Conservation (phyloP, 371 early-diverging fungal genomes). For the Mucor mucedo region DNA sequence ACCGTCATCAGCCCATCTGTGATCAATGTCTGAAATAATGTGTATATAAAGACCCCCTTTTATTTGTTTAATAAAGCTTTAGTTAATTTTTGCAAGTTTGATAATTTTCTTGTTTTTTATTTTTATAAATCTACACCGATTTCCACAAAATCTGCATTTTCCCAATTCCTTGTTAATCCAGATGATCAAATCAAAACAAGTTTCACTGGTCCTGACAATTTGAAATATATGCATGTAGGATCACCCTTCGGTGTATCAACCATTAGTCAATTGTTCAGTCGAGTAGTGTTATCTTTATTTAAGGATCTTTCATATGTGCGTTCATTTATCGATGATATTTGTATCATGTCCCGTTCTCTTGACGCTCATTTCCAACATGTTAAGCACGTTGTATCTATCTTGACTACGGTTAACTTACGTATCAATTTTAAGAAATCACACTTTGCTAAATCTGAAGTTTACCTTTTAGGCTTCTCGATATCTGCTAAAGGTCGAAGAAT, state of each 20-base stretch:
- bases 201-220: slow-evolving; percentile 14
- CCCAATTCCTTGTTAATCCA: slow-evolving; percentile 6
- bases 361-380: slow-evolving; percentile 19
- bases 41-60: no score
- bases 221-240: slow-evolving; percentile 20
- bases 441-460: slow-evolving; percentile 7
- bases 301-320: not conserved
- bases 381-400: slow-evolving; percentile 11
- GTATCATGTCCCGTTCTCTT: not conserved
- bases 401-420: slow-evolving; percentile 18
- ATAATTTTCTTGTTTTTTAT: no score
- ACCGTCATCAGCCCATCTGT: no score
- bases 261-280: slow-evolving; percentile 10
- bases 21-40: no score
- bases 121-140: no score
- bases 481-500: slow-evolving; percentile 17
- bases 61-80: no score
- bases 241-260: slow-evolving; percentile 15
- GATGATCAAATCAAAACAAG: slow-evolving; percentile 10
- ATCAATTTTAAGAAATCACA: slow-evolving; percentile 28
- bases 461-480: slow-evolving; percentile 22
- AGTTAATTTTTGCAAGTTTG: no score
- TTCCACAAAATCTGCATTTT: not conserved
- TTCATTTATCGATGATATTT: no score
- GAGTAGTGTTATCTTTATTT: slow-evolving; percentile 11